Conservation (phyloP, 352 stramenopile genomes). For the Phytophthora litchii region DNA sequence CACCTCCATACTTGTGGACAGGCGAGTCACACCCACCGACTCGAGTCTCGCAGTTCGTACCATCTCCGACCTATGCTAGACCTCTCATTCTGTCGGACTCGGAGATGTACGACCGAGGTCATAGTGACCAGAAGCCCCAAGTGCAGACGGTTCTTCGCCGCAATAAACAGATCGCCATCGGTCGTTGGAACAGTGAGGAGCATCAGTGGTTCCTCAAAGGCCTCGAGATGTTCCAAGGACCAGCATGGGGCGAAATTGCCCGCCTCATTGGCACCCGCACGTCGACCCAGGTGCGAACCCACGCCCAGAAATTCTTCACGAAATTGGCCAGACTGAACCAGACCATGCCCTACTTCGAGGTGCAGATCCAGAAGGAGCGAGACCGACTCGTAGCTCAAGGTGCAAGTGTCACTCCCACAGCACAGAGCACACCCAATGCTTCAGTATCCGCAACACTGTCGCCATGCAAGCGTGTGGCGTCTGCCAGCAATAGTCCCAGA, state of each 20-base stretch:
- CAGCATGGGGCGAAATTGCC: constrained; percentile 86
- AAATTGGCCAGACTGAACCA: constrained; percentile 81
- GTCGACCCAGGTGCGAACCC: constrained; percentile 84
- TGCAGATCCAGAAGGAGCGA: constrained; percentile 76
- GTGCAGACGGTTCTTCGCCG: constrained; percentile 26
- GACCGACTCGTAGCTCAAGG: constrained; percentile 59
- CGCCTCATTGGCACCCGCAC: constrained; percentile 83
- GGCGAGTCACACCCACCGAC: constrained; percentile 10
- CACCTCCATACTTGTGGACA: constrained; percentile 29
- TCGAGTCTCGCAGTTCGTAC: constrained; percentile 17
- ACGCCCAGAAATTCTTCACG: constrained; percentile 91
- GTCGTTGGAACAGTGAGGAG: constrained; percentile 78
- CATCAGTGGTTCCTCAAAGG: constrained; percentile 81
- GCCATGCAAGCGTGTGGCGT: constrained; percentile 48
- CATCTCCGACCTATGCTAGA: constrained; percentile 13
- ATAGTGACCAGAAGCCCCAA: constrained; percentile 8
- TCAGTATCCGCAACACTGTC: constrained; percentile 47
- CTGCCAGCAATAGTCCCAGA: constrained; percentile 20
- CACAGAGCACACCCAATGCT: constrained; percentile 40
- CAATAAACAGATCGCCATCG: constrained; percentile 69
- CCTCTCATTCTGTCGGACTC: constrained; percentile 7
- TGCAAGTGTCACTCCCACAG: constrained; percentile 52
- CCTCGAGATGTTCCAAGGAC: constrained; percentile 81
- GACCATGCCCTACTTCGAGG: constrained; percentile 77
- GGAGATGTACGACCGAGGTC: constrained; percentile 21